Base-by-base conservation (phyloP, 2,329 filamentous ascomycete genomes). In the Aureobasidium subglaciale region DNA sequence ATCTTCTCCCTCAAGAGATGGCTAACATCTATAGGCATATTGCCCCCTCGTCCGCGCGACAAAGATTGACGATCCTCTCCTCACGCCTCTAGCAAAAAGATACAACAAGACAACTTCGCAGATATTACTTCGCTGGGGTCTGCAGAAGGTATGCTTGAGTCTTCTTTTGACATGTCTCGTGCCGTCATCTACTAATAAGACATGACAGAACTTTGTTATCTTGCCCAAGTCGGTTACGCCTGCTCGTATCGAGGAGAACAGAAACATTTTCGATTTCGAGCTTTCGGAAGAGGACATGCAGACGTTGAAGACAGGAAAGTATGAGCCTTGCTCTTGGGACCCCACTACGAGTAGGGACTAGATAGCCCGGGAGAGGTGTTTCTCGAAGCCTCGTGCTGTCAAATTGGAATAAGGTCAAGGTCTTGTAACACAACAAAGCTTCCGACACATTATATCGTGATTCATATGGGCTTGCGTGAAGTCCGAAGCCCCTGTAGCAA, bases 201-300 rank as follows among this genome's bases (percentile, higher is more conserved):
- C 15, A 49, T 49, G 43, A 32, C 46, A 81, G 77, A 79, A 79
- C 8, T 84, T 82, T 61, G 77, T 84, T 27, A 81, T 82, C 13
- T 70, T 86, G 22, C 82, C 82, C 0, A 85, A 85, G 66, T 83
- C 81, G 1, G 80, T 81, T 16, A 84, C 80, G 0, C 77, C 77
- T 2, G 73, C 74, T 9, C 73, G 82, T 16, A 85, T 86, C 60
- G 73, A 80, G 59, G 80, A 84, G 67, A 86, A 86, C 60, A 72
- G 74, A 2, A 66, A 78, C 40, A 65, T 85, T 1, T 85, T 78
- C 58, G 81, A 84, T 61, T 85, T 85, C 60, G 76, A 80, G 65
- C 69, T 85, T 25, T 72, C 74, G 2, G 67, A 69, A n/a, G 77
- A 79, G 55, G 82, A 85, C 45, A 81, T 85, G 80, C 69, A 77